Percentiles rank a stretch among this genome's conserved stretches.
Conservation (phyloP, 1,284 basidiomycete species). For the Rhizopogon hawkerae region DNA sequence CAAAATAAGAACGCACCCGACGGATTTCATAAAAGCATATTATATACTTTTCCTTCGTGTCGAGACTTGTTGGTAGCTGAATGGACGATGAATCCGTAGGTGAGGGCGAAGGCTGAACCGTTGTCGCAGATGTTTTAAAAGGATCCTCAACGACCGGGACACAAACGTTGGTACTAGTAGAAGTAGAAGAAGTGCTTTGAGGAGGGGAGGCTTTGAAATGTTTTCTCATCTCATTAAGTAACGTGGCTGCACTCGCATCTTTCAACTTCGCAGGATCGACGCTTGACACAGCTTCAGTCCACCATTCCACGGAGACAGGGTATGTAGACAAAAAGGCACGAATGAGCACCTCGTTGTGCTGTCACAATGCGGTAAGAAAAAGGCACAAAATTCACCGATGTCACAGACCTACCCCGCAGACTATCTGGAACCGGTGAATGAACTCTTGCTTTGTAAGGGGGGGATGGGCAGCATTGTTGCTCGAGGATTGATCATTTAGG, state of each 20-base stretch:
- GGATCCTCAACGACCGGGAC: not conserved
- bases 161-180: not conserved
- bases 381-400: not conserved
- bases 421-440: conserved; percentile 17
- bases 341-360: not conserved
- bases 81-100: not conserved
- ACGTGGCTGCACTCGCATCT: not conserved
- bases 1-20: not conserved
- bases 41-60: not conserved
- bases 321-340: not conserved
- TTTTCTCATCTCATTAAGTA: not conserved
- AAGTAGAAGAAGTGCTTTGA: not conserved
- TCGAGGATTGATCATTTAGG: not conserved
- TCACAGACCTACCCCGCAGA: conserved; percentile 14
- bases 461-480: not conserved
- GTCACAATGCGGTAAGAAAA: too few relatives aligned
- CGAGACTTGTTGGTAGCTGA: not conserved
- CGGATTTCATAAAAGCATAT: not conserved
- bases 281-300: not conserved
- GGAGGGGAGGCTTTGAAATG: too few relatives aligned
- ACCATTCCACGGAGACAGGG: not conserved
- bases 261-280: not conserved
- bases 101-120: not conserved
- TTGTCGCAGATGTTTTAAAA: not conserved
- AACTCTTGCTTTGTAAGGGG: conserved; percentile 15